These are phyloP conservation scores for Metschnikowia gruessii DNA, from an alignment of 805 yeast species.

Conservation along the genomic window DNA sequence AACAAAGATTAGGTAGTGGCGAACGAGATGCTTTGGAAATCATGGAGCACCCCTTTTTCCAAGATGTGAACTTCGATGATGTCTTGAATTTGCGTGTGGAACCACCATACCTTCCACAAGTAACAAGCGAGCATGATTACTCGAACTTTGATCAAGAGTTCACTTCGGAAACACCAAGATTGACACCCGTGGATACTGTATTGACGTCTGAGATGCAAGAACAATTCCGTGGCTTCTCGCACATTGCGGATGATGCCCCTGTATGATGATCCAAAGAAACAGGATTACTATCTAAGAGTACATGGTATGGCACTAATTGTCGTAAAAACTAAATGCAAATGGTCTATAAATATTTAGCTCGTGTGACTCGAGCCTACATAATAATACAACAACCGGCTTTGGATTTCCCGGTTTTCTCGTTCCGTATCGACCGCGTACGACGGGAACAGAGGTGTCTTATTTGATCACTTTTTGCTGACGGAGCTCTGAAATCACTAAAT, in stretches of 20 bases:
- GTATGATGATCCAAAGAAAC: conserved; percentile 18
- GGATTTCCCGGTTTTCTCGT: background rate
- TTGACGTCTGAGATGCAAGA: conserved; percentile 88
- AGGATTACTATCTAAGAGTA: background rate
- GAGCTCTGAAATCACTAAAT: background rate
- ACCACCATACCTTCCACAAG: conserved; percentile 89
- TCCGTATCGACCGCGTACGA: background rate
- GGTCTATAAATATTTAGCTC: conserved; percentile 1
- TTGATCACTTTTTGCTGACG: background rate
- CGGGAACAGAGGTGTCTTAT: background rate
- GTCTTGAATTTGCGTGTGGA: conserved; percentile 65
- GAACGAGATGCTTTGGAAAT: conserved; percentile 88
- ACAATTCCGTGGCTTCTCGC: conserved; percentile 95
- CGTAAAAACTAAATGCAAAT: conserved; percentile 1
- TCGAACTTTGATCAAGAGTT: conserved; percentile 93
- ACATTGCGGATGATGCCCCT: conserved; percentile 61
- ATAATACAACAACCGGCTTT: conserved; percentile 21
- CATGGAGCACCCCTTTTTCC: conserved; percentile 93
- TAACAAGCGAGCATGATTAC: conserved; percentile 84
- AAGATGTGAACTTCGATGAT: conserved; percentile 86
- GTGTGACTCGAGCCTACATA: conserved; percentile 8
- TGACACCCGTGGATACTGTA: conserved; percentile 91
- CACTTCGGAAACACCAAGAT: conserved; percentile 88
- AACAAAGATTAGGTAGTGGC: conserved; percentile 79
- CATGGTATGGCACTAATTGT: background rate